phyloP scores from a whole-genome alignment of 768 basidiomycete genomes.

The Mycena crocata region DNA sequence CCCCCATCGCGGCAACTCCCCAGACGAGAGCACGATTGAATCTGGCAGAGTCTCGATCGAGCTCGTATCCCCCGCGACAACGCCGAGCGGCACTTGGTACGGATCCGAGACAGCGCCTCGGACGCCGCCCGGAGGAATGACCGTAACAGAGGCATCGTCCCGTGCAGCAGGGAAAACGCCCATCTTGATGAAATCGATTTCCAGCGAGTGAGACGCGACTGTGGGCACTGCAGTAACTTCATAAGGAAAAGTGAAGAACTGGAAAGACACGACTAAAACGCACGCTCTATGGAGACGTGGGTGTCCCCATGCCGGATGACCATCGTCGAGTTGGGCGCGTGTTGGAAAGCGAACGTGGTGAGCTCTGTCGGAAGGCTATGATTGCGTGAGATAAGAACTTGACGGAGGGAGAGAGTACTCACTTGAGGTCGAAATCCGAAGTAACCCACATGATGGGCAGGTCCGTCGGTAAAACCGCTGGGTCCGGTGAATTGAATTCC shows the following conservation, averaged over 20 bases:
- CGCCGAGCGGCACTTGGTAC: conserved; percentile 27
- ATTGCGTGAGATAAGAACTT: too few relatives aligned
- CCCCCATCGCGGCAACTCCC: too few relatives aligned
- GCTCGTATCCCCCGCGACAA: conserved; percentile 24
- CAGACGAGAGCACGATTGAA: too few relatives aligned
- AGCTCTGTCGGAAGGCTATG: conserved; percentile 29
- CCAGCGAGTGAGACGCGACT: neutral
- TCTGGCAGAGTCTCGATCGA: conserved; percentile 13
- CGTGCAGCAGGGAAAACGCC: conserved; percentile 16
- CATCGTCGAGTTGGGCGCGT: conserved; percentile 25
- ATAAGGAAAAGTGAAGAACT: neutral
- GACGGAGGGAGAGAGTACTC: too few relatives aligned
- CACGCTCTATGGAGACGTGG: conserved; percentile 32
- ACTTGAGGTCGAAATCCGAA: conserved; percentile 28
- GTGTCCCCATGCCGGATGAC: conserved; percentile 33
- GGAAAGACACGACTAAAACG: neutral
- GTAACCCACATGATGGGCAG: conserved; percentile 14
- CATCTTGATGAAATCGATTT: conserved; percentile 21
- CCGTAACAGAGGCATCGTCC: conserved; percentile 11
- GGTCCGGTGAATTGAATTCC: neutral
- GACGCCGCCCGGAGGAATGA: conserved; percentile 8
- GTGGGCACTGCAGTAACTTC: neutral
- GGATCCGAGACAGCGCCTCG: conserved; percentile 13
- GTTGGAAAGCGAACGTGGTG: conserved; percentile 26
- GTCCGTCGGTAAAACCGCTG: neutral